Conservation (phyloP, 73 alveolate species). For the Effrenium voratum region DNA sequence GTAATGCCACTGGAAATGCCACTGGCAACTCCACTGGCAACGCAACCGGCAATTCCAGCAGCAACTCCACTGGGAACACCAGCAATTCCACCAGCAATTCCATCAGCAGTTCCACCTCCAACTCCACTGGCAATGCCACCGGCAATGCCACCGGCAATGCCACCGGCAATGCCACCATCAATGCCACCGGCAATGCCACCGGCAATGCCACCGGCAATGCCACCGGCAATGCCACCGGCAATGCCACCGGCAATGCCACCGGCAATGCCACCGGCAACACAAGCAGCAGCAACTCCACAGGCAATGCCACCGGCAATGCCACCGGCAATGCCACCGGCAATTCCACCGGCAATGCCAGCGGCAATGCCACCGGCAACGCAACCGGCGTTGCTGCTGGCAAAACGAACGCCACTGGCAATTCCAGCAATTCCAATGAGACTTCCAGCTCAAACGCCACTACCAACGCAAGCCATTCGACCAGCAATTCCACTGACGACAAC, state of each 20-base stretch:
- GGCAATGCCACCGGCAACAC: background rate
- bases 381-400: too few relatives aligned
- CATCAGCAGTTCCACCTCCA: background rate
- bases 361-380: background rate
- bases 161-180: background rate
- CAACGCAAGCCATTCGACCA: background rate
- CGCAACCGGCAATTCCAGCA: background rate
- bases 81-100: background rate
- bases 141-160: background rate
- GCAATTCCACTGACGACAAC: slow-evolving; percentile 1
- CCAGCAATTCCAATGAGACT: slow-evolving; percentile 7
- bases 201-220: background rate
- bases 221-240: background rate
- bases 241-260: background rate
- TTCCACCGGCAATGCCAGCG: background rate
- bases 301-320: background rate
- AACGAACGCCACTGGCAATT: slow-evolving; percentile 3
- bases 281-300: background rate
- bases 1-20: background rate
- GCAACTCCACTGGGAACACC: background rate
- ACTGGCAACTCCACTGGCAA: background rate
- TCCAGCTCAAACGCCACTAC: background rate
- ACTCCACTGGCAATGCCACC: background rate
- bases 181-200: background rate
- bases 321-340: slow-evolving; percentile 30